Evolutionary conservation across 495 filamentous ascomycete genomes (phyloP), one percentile per base, ranked within the genome.

Genomic region (Penicillium goetzii): DNA sequence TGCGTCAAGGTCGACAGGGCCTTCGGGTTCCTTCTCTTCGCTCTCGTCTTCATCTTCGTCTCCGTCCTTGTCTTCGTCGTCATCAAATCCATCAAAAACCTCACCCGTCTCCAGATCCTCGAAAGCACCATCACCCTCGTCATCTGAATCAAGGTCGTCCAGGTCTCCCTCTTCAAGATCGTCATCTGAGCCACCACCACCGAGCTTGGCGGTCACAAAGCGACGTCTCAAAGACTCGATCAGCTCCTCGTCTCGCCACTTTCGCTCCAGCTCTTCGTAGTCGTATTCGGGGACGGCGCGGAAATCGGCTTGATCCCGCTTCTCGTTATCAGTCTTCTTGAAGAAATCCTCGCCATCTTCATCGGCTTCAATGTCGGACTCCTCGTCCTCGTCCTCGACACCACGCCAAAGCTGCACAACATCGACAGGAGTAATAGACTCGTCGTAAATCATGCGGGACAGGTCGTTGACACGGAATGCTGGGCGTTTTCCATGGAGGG

Each of bases 91-190:
- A 50, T 80, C 74, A 61, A 81, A 80, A 2, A 66, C 79, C 63
- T 92, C 91, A 4, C 86, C 90, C 0, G 89, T 88, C 76, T 97
- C 94, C 12, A 97, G 78, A 72, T 97, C 94, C 71, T 97, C 90
- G 63, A 93, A 97, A 7, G 84, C 92, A 53, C 92, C 94, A 68
- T 97, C 93, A 10, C 92, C 95, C 74, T 96, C 90, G 56, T 86
- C 84, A 36, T 86, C 83, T 21, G 81, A 83, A 10, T 83, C 80
- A 17, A 69, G 38, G 38, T 70, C 70, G 36, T 79, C 82, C 21
- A 81, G 80, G 47, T 76, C 85, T 58, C 78, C 81, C 12, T 79
- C 86, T 26, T 79, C 79, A 10, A 80, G 83, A 9, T 81, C 82
- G 25, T 80, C 82, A 60, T 72, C 75, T 15, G 80, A 81, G 40